Percentiles rank a stretch among this genome's conserved stretches.
Conservation (phyloP, 768 basidiomycete genomes). For the Daedaleopsis nitida region DNA sequence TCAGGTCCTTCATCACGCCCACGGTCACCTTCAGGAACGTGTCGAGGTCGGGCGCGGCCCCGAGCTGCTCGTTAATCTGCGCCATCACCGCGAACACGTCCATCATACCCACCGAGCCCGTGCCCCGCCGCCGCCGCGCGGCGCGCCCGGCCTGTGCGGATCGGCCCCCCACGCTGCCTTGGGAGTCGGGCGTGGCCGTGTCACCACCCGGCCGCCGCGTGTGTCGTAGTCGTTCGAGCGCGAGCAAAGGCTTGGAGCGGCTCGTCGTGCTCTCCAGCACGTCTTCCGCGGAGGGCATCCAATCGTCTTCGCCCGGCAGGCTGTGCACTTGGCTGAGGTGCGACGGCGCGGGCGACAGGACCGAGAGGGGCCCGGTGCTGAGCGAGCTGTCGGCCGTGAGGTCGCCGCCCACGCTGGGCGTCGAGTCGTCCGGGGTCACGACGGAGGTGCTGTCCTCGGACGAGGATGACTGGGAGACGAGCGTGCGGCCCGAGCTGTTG, state of each 20-base stretch:
- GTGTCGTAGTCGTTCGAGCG: slow-evolving; percentile 67
- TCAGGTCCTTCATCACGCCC: slow-evolving; percentile 74
- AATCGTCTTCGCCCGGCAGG: slow-evolving; percentile 33
- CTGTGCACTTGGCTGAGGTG: slow-evolving; percentile 12
- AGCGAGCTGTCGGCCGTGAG: background rate
- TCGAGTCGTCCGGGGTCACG: slow-evolving; percentile 18
- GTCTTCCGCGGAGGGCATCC: slow-evolving; percentile 54
- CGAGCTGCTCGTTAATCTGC: slow-evolving; percentile 82
- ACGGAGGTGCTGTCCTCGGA: slow-evolving; percentile 14
- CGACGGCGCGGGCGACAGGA: slow-evolving; percentile 7
- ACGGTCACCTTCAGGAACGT: slow-evolving; percentile 73
- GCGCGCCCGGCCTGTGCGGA: slow-evolving; percentile 15
- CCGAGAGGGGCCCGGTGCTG: background rate
- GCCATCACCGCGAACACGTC: slow-evolving; percentile 78
- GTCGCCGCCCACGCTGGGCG: background rate
- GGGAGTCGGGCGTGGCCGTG: background rate
- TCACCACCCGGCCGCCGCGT: slow-evolving; percentile 32
- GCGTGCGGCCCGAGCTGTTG: slow-evolving; percentile 28
- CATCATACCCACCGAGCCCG: slow-evolving; percentile 58
- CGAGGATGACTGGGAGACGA: slow-evolving; percentile 19
- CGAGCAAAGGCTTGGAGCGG: slow-evolving; percentile 65
- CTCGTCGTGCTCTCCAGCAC: slow-evolving; percentile 75
- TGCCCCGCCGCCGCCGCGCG: slow-evolving; percentile 24
- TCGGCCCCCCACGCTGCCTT: slow-evolving; percentile 3
- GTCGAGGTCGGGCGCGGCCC: slow-evolving; percentile 62